Evolutionary conservation across 176 grass and related monocot genomes (phyloP), one percentile per base, ranked within the genome.

Genomic region (Lolium perenne): DNA sequence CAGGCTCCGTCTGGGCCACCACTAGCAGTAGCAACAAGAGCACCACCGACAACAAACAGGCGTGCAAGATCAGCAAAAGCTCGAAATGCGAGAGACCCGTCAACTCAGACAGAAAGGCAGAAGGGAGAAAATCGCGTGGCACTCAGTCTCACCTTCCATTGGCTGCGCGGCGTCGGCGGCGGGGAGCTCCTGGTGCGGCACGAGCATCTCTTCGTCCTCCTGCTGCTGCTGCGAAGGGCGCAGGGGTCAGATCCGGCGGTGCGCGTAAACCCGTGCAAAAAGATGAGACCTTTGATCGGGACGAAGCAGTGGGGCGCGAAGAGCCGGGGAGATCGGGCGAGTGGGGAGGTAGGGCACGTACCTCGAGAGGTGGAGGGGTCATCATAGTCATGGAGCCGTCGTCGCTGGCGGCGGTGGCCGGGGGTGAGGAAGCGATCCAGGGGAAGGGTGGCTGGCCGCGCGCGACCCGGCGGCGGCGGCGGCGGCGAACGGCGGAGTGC

Each of bases 131-230:
- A 80, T 56, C 67, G 45, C 25, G 70, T 38, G 80, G 49, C 46
- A 10, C 7, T 16, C 10, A n/a, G 56, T 65, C 56, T 93, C 79
- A 98, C 96, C 93, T 95, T 98, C 96, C 96, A 98, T 98, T 26
- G 96, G 96, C 91, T 95, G 95, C 4, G 72, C 95, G 41, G 84
- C 78, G 18, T 47, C 88, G 26, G 50, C 85, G 12, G 84, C 83
- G 38, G 86, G 81, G n/a, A 91, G 83, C 82, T 98, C 91, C 66
- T 92, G 88, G 77, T 94, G 93, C 13, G 93, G 93, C 80, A 98
- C 91, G 35, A 98, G 87, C 90, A 98, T 94, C 90, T 98, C 93
- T 2, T 95, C 93, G 73, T 94, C 96, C 88, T 92, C 91, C 91
- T 94, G 91, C 82, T 93, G 90, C 89, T 87, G 89, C 89, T 84